phyloP scores from a whole-genome alignment of 2,329 filamentous ascomycete species.

The Graphilbum sp. region DNA sequence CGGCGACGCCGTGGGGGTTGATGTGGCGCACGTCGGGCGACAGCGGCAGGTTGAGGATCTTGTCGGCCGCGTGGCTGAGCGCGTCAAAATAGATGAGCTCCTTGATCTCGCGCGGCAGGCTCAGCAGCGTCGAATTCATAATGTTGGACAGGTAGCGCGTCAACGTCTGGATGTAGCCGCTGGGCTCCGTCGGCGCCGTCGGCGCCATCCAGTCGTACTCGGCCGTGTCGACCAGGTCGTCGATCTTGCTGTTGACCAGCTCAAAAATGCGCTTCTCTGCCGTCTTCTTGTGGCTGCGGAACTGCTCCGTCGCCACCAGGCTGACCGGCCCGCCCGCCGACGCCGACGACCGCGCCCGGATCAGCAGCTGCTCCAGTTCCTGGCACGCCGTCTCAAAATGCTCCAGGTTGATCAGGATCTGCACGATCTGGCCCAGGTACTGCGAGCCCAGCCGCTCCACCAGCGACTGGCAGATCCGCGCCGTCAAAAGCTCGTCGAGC shows the following conservation, averaged over 20 bases:
- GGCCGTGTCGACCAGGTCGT: slow-evolving; percentile 89
- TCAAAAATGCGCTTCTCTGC: slow-evolving; percentile 98
- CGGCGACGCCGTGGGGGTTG: slow-evolving; percentile 68
- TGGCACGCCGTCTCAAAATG: slow-evolving; percentile 90
- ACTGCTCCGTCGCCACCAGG: slow-evolving; percentile 70
- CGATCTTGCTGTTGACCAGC: slow-evolving; percentile 95
- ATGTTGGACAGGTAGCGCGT: slow-evolving; percentile 89
- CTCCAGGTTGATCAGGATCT: slow-evolving; percentile 93
- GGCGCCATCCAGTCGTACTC: slow-evolving; percentile 77
- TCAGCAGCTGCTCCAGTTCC: slow-evolving; percentile 75
- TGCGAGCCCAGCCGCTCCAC: slow-evolving; percentile 81
- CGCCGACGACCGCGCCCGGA: slow-evolving; percentile 66
- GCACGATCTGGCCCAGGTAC: slow-evolving; percentile 93
- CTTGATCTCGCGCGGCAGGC: slow-evolving; percentile 89
- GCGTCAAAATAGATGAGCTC: slow-evolving; percentile 97
- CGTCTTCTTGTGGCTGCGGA: slow-evolving; percentile 80
- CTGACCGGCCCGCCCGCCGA: slow-evolving; percentile 67
- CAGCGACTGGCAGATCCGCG: slow-evolving; percentile 80
- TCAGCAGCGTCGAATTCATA: slow-evolving; percentile 86
- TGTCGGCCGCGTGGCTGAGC: slow-evolving; percentile 73
- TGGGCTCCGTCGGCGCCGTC: slow-evolving; percentile 53
- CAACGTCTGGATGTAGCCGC: slow-evolving; percentile 88
- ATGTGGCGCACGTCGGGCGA: slow-evolving; percentile 69
- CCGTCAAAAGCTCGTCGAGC: slow-evolving; percentile 83
- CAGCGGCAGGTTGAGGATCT: slow-evolving; percentile 66